Conservation (phyloP, 108 stramenopile genomes). For the Cylindrotheca fusiformis region DNA sequence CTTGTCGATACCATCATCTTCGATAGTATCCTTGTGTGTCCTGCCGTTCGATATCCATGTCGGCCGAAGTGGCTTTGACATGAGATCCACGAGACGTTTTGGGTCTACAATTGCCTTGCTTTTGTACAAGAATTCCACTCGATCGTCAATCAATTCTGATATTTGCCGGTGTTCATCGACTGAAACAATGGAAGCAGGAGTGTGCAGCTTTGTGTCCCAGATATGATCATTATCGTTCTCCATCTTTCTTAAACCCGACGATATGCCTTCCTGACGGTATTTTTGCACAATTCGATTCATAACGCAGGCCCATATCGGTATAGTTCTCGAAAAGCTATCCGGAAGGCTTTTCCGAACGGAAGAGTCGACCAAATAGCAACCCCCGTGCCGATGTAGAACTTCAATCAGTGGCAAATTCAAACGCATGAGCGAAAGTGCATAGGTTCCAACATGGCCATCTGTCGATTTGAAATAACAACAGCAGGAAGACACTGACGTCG, state of each 20-base stretch:
- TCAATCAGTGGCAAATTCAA: conserved; percentile 58
- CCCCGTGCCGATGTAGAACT: conserved; percentile 11
- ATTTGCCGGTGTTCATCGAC: conserved; percentile 47
- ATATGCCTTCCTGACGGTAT: conserved; percentile 26
- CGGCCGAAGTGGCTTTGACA: conserved; percentile 36
- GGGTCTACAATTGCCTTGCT: conserved; percentile 62
- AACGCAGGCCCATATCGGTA: conserved; percentile 76
- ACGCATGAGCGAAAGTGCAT: conserved; percentile 56
- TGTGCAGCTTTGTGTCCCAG: conserved; percentile 52
- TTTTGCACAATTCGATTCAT: conserved; percentile 55
- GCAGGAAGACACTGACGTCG: not conserved
- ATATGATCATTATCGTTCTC: not conserved
- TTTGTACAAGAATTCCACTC: conserved; percentile 49
- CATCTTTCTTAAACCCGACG: not conserved
- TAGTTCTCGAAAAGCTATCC: conserved; percentile 70
- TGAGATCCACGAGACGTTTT: not conserved
- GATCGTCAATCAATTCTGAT: conserved; percentile 36
- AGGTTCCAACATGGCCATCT: conserved; percentile 66
- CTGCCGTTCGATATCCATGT: conserved; percentile 27
- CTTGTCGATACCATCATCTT: not conserved
- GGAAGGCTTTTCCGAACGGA: conserved; percentile 57
- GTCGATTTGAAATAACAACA: conserved; percentile 75
- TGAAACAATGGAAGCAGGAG: conserved; percentile 49
- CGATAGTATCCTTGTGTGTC: not conserved
- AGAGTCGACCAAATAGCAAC: conserved; percentile 64